These are phyloP conservation scores for Aspergillus tubingensis DNA, from an alignment of 2,329 filamentous ascomycete genomes.

Conservation along the genomic window DNA sequence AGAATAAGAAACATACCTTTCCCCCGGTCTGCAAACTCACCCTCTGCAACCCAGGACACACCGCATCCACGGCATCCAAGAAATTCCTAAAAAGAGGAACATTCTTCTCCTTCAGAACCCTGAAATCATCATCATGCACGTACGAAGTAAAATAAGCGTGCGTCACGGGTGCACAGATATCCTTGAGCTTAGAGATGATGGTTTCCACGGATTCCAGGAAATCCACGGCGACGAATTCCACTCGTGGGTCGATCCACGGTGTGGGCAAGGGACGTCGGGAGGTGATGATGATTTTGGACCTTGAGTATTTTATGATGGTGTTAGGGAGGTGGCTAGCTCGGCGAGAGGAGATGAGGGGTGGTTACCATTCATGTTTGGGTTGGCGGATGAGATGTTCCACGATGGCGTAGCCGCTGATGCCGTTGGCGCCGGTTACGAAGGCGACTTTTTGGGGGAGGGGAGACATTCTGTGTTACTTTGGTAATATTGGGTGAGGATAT, in stretches of 20 bases:
- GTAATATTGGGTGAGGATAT: no score
- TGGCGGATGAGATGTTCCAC: conserved; percentile 35
- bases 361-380: conserved; percentile 27
- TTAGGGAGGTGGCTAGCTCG: no score
- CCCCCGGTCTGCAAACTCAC: conserved; percentile 35
- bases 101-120: conserved; percentile 27
- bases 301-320: not conserved
- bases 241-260: conserved; percentile 28
- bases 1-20: conserved; percentile 20
- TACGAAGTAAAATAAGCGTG: conserved; percentile 40
- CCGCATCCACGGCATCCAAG: conserved; percentile 27
- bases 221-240: conserved; percentile 36
- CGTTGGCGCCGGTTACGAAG: conserved; percentile 39
- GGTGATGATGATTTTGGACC: conserved; percentile 33
- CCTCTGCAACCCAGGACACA: conserved; percentile 26
- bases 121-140: conserved; percentile 35
- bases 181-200: conserved; percentile 20
- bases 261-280: conserved; percentile 28
- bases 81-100: conserved; percentile 38
- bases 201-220: conserved; percentile 25
- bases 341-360: not conserved
- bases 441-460: conserved; percentile 28
- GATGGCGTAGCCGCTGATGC: conserved; percentile 38
- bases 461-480: not conserved
- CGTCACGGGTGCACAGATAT: conserved; percentile 30